Evolutionary conservation across 768 basidiomycete genomes (phyloP).

Genomic region (Auricularia sp.): DNA sequence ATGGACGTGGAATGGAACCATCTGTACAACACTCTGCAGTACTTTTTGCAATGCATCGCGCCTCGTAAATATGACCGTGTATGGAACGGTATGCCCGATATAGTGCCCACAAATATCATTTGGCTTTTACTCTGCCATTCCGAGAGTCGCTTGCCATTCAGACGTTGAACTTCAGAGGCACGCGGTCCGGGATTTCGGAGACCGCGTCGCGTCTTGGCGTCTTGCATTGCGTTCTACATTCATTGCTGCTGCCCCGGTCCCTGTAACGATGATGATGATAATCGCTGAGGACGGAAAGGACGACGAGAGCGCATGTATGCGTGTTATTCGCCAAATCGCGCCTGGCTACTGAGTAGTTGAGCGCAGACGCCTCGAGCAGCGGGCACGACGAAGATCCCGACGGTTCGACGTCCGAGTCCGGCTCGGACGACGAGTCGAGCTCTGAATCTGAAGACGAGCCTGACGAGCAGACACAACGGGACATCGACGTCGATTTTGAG

Average conservation of each 20-base stretch:
- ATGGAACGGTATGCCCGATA: no score
- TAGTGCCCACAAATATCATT: no score
- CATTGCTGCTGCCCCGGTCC: not conserved
- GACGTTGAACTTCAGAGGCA: not conserved
- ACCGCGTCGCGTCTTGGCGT: not conserved
- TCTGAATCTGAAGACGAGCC: not conserved
- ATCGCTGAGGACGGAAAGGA: not conserved
- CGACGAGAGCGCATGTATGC: not conserved
- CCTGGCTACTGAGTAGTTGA: not conserved
- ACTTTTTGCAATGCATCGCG: no score
- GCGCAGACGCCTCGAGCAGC: no score
- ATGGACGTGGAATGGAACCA: not conserved
- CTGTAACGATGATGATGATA: not conserved
- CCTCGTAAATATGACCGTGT: no score
- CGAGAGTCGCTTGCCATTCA: no score
- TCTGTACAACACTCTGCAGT: no score
- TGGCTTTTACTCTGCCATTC: no score
- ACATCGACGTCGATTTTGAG: constrained; percentile 51
- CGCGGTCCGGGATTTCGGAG: not conserved
- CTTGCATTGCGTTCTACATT: not conserved
- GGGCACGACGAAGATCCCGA: not conserved
- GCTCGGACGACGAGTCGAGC: not conserved
- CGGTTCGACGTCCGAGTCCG: not conserved
- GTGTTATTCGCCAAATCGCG: not conserved
- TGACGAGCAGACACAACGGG: constrained; percentile 15